These are phyloP conservation scores for Peziza echinospora DNA, from an alignment of 495 filamentous ascomycete species.

Conservation along the genomic window DNA sequence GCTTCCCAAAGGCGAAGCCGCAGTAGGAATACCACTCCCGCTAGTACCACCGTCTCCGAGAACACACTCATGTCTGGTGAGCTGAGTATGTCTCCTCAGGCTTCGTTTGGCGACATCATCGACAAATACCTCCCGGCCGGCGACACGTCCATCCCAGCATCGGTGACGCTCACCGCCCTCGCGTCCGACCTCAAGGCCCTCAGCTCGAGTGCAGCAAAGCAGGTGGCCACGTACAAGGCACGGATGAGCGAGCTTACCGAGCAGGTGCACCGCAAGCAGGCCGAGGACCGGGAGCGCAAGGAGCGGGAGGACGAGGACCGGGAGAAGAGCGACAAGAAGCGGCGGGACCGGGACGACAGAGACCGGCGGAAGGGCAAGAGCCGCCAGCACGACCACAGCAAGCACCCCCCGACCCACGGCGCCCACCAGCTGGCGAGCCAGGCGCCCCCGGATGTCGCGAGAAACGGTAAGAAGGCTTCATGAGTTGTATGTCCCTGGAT, in stretches of 20 bases:
- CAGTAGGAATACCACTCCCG: conserved; percentile 72
- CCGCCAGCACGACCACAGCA: conserved; percentile 12
- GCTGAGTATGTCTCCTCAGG: conserved; percentile 28
- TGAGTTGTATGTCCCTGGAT: too few species aligned
- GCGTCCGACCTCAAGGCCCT: conserved; percentile 44
- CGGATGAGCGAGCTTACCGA: conserved; percentile 24
- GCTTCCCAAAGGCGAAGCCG: conserved; percentile 41
- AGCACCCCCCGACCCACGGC: conserved; percentile 38
- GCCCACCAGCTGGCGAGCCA: conserved; percentile 46
- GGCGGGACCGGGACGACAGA: conserved; percentile 26
- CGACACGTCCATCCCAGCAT: conserved; percentile 46
- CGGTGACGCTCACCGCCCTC: conserved; percentile 47
- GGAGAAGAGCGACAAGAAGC: conserved; percentile 24
- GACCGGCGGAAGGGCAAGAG: conserved; percentile 36
- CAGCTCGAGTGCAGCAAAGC: conserved; percentile 28
- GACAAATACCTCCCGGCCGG: conserved; percentile 36
- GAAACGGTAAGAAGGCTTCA: conserved; percentile 34
- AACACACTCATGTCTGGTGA: conserved; percentile 31
- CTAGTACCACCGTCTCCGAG: conserved; percentile 31
- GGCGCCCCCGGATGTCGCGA: conserved; percentile 46
- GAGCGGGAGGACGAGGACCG: conserved; percentile 34
- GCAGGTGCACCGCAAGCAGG: conserved; percentile 24
- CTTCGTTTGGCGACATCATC: conserved; percentile 51
- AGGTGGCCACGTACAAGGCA: conserved; percentile 6
- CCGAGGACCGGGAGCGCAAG: conserved; percentile 26